Conservation (phyloP, 108 stramenopile species). For the Mayamaea pseudoterrestris region DNA sequence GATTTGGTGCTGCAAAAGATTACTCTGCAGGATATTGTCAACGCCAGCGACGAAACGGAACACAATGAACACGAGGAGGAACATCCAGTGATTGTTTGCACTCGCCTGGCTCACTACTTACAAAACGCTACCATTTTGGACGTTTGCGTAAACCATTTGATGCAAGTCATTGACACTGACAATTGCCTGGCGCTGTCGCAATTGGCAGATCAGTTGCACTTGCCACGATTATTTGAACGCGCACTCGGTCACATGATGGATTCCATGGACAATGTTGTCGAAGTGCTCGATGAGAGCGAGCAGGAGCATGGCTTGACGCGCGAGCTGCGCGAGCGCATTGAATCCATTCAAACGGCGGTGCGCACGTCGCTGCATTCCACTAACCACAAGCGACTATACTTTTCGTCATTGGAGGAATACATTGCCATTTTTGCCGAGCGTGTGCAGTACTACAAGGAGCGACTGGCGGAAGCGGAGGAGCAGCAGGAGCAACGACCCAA, state of each 20-base stretch:
- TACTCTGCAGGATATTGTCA: neutral
- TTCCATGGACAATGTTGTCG: constrained; percentile 9
- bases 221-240: constrained; percentile 45
- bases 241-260: constrained; percentile 27
- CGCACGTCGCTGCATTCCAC: constrained; percentile 7
- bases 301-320: constrained; percentile 12
- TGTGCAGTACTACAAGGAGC: constrained; percentile 31
- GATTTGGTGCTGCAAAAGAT: neutral
- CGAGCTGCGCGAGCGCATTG: constrained; percentile 19
- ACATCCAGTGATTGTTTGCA: constrained; percentile 39
- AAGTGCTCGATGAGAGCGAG: constrained; percentile 4
- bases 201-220: constrained; percentile 51
- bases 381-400: constrained; percentile 17
- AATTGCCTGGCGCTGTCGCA: constrained; percentile 62
- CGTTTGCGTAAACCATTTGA: constrained; percentile 22
- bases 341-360: constrained; percentile 13
- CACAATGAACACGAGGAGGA: constrained; percentile 11
- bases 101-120: constrained; percentile 56
- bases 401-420: constrained; percentile 34
- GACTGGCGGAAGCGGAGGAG: constrained; percentile 30
- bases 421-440: constrained; percentile 43
- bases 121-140: constrained; percentile 37
- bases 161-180: constrained; percentile 36
- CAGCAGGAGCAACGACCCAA: constrained; percentile 3
- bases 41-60: constrained; percentile 5